Evolutionary conservation across 1,284 basidiomycete genomes (phyloP), one percentile per base, ranked within the genome.

Genomic region (Hemileia vastatrix): DNA sequence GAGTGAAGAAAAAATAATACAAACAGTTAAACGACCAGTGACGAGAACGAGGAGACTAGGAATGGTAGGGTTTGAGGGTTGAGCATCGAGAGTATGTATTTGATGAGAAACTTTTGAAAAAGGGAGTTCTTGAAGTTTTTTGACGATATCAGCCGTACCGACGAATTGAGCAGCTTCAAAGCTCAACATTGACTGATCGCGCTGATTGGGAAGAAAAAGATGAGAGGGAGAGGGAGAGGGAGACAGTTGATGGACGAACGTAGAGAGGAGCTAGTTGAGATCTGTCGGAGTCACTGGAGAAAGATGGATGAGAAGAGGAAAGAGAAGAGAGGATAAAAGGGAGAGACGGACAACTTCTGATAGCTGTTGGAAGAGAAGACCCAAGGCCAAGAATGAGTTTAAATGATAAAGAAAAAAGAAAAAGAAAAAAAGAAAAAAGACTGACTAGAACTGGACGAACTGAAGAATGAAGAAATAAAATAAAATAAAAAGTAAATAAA

Each of bases 51-150:
- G 79, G 66, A 97, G 77, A 67, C 83, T 85, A 6, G 84, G 81
- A 11, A 82, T 76, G 18, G 78, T 74, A 0, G 79, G 77, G 4
- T 83, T 83, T 1, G 90, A 88, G 4, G 93, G 93, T 77, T 97
- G 94, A 11, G 86, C 88, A 76, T 97, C 93, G 62, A 85, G 79
- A 4, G 91, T 96, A 23, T 83, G 80, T 70, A 96, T 81, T 65
- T 85, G 84, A 82, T 96, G 94, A 68, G 80, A 78, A 47, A 97
- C 90, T 70, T 84, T 86, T 56, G 77, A 47, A 80, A 97, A 95
- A 3, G 90, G 88, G 44, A 97, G 81, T 55, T 72, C 71, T 90
- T 96, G 73, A 57, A 97, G 81, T 78, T 96, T 95, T 73, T 87
- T 84, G n/a, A 82, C 74, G 76, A 96, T 94, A 23, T 70, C 73